A percentile compares a stretch with the other conserved stretches of the same genome.
phyloP scores from a whole-genome alignment of 2,329 filamentous ascomycete species.

The Aquanectria penicillioides region DNA sequence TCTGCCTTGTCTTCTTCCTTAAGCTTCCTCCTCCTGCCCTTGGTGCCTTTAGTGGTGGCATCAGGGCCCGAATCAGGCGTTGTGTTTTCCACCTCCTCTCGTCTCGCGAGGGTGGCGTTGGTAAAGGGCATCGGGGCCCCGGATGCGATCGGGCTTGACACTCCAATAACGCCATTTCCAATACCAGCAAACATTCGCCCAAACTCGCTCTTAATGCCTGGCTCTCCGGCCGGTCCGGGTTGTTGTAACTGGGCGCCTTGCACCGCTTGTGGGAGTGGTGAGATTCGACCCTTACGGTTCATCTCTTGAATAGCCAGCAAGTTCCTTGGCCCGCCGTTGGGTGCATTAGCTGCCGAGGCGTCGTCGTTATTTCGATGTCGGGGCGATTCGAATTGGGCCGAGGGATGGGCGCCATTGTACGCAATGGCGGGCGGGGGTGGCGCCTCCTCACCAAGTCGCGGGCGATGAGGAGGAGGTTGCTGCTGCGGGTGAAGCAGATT shows the following conservation, averaged over 20 bases:
- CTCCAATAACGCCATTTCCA: conserved; percentile 66
- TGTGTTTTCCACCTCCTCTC: conserved; percentile 61
- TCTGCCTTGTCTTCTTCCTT: conserved; percentile 81
- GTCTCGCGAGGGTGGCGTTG: conserved; percentile 55
- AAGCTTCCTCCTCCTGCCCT: conserved; percentile 73
- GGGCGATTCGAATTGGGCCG: conserved; percentile 52
- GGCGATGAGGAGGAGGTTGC: conserved; percentile 51
- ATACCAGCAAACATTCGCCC: conserved; percentile 97
- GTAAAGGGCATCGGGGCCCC: conserved; percentile 56
- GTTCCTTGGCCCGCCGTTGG: conserved; percentile 69
- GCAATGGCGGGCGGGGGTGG: conserved; percentile 61
- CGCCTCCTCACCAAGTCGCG: conserved; percentile 57
- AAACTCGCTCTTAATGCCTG: conserved; percentile 93
- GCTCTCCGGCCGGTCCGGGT: conserved; percentile 81
- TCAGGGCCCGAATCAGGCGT: conserved; percentile 58
- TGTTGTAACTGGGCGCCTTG: conserved; percentile 89
- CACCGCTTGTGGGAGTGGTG: conserved; percentile 90
- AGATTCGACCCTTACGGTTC: conserved; percentile 84
- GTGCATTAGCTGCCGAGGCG: conserved; percentile 61
- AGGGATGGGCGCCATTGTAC: conserved; percentile 56
- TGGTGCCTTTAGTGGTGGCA: conserved; percentile 52
- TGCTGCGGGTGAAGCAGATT: conserved; percentile 48
- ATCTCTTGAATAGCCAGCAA: conserved; percentile 84
- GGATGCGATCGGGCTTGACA: conserved; percentile 61
- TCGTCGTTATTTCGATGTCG: conserved; percentile 56